Percentiles rank a stretch among this genome's conserved stretches.
phyloP scores from a whole-genome alignment of 495 filamentous ascomycete species.

The Hypoxylon fragiforme region DNA sequence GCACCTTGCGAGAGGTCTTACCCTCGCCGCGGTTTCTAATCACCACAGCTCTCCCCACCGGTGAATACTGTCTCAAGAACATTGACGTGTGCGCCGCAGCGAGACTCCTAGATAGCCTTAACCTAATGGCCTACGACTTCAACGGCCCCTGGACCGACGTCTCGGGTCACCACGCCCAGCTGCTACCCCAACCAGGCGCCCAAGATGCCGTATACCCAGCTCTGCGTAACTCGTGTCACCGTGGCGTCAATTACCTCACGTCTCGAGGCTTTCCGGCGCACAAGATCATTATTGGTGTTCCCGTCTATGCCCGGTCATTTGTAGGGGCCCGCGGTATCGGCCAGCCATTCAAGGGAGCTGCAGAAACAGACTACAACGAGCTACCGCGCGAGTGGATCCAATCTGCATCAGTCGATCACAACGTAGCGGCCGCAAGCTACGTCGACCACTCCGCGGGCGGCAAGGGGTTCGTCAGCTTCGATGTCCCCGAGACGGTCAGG shows the following conservation, averaged over 20 bases:
- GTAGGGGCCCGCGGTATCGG: constrained; percentile 62
- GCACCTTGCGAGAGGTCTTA: constrained; percentile 60
- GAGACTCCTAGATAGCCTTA: constrained; percentile 68
- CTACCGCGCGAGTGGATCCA: constrained; percentile 60
- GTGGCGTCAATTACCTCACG: constrained; percentile 62
- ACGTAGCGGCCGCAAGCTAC: constrained; percentile 62
- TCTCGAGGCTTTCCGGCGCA: constrained; percentile 60
- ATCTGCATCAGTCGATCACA: constrained; percentile 54
- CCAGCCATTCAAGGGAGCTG: constrained; percentile 57
- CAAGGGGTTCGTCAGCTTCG: constrained; percentile 73
- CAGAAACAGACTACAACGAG: constrained; percentile 64
- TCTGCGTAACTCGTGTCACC: constrained; percentile 58
- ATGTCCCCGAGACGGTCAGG: constrained; percentile 70
- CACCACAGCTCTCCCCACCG: constrained; percentile 71
- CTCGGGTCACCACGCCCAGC: constrained; percentile 74
- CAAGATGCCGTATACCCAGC: constrained; percentile 39
- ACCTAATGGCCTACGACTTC: constrained; percentile 88
- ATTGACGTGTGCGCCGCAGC: constrained; percentile 65
- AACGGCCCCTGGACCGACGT: constrained; percentile 69
- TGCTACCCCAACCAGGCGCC: constrained; percentile 53
- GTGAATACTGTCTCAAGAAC: constrained; percentile 71
- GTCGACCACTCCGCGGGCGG: constrained; percentile 39
- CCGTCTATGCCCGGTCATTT: constrained; percentile 76
- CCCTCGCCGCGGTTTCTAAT: constrained; percentile 65
- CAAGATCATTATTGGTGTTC: constrained; percentile 75